A percentile compares a stretch with the other conserved stretches of the same genome.
Conservation (phyloP, 768 basidiomycete species). For the Paxillus ammoniavirescens region DNA sequence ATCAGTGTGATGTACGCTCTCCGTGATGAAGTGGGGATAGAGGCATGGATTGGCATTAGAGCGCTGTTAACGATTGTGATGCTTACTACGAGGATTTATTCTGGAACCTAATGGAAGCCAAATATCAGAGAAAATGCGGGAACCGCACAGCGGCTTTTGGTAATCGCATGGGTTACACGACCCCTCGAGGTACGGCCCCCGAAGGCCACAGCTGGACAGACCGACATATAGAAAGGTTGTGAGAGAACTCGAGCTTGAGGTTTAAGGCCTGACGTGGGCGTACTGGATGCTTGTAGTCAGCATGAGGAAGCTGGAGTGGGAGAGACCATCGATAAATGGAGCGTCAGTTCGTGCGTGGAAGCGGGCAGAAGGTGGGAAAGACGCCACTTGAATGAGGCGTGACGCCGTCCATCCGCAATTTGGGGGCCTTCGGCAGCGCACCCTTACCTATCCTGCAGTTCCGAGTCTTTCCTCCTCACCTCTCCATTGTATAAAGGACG, state of each 20-base stretch:
- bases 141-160: background rate
- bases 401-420: slow-evolving; percentile 20
- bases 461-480: slow-evolving; percentile 8
- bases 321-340: background rate
- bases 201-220: no score
- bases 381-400: slow-evolving; percentile 21
- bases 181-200: no score
- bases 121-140: background rate
- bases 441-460: slow-evolving; percentile 3
- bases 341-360: background rate
- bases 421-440: slow-evolving; percentile 9
- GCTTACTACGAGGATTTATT: background rate
- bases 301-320: no score
- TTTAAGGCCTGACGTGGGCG: slow-evolving; percentile 7
- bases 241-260: background rate
- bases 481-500: slow-evolving; percentile 27
- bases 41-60: slow-evolving; percentile 26
- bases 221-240: background rate
- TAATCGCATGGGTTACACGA: background rate
- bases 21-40: background rate
- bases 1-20: no score
- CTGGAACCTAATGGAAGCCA: background rate
- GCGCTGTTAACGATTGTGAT: slow-evolving; percentile 12
- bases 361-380: slow-evolving; percentile 25
- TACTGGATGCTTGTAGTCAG: background rate